These are phyloP conservation scores for Aspergillus chevalieri DNA, from an alignment of 2,329 filamentous ascomycete species.

Conservation along the genomic window DNA sequence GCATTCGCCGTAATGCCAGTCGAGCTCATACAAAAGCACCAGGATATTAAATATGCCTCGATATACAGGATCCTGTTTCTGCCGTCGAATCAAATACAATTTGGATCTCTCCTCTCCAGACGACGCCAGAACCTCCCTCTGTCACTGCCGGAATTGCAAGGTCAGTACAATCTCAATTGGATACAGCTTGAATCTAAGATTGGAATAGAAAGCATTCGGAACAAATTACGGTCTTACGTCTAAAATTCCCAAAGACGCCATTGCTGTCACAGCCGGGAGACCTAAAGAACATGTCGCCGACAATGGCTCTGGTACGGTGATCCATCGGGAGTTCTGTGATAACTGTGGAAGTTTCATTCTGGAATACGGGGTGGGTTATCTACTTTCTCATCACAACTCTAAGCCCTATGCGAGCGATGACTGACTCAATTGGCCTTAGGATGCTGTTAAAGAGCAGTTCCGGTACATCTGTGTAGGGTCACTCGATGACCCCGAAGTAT, in stretches of 20 bases:
- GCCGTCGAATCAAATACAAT: constrained; percentile 43
- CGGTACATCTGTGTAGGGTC: constrained; percentile 46
- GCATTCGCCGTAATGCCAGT: not conserved
- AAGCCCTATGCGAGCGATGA: too few species aligned
- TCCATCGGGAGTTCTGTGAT: constrained; percentile 50
- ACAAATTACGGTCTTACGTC: constrained; percentile 48
- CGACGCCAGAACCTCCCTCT: constrained; percentile 47
- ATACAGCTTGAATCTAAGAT: not conserved
- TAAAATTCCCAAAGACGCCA: constrained; percentile 43
- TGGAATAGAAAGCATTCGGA: constrained; percentile 44
- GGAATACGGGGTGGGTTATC: constrained; percentile 45
- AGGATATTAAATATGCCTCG: constrained; percentile 16
- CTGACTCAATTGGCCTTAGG: constrained; percentile 14
- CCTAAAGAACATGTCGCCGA: constrained; percentile 44
- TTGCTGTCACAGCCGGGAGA: constrained; percentile 35
- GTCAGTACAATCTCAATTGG: constrained; percentile 16
- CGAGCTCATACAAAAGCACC: not conserved
- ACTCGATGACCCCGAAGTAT: constrained; percentile 43
- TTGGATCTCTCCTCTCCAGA: constrained; percentile 40
- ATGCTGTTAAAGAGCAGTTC: constrained; percentile 27
- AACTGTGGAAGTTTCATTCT: constrained; percentile 48
- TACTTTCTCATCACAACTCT: not conserved
- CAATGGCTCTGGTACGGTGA: constrained; percentile 43
- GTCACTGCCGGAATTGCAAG: constrained; percentile 51
- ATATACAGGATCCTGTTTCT: constrained; percentile 44